Evolutionary conservation across 164 flowering plant genomes (phyloP).

Genomic region (Stephania yunnanensis): DNA sequence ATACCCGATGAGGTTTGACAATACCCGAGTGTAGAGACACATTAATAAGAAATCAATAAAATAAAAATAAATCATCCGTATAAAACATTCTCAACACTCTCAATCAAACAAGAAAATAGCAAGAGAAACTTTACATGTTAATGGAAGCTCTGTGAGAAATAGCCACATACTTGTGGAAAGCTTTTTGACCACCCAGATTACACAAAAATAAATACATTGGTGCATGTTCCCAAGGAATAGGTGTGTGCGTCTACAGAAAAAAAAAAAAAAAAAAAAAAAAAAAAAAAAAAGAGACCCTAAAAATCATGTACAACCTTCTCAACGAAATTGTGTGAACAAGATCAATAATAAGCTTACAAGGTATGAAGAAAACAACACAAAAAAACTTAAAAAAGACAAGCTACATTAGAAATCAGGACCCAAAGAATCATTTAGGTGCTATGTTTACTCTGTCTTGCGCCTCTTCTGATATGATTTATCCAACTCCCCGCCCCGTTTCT

Average conservation of each 20-base stretch:
- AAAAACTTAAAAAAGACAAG: neutral
- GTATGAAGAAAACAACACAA: neutral
- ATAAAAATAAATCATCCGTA: too few species aligned
- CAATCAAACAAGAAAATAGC: neutral
- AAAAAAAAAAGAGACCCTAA: neutral
- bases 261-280: too few species aligned
- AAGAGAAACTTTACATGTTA: neutral
- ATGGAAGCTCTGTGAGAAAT: neutral
- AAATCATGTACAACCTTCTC: constrained; percentile 2
- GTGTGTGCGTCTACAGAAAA: neutral
- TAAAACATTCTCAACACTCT: neutral
- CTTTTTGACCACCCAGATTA: neutral
- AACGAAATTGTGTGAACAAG: constrained; percentile 1
- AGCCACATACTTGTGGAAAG: neutral
- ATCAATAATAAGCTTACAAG: neutral
- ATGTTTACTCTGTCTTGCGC: constrained; percentile 36
- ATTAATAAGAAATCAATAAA: too few species aligned
- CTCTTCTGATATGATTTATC: constrained; percentile 62
- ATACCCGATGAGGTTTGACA: too few species aligned
- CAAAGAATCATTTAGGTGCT: neutral
- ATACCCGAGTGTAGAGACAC: too few species aligned
- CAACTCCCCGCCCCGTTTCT: constrained; percentile 35
- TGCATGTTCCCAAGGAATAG: neutral
- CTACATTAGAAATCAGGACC: neutral
- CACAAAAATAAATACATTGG: neutral